phyloP scores from a whole-genome alignment of 257 asterid species.

The Solanum pinnatisectum region DNA sequence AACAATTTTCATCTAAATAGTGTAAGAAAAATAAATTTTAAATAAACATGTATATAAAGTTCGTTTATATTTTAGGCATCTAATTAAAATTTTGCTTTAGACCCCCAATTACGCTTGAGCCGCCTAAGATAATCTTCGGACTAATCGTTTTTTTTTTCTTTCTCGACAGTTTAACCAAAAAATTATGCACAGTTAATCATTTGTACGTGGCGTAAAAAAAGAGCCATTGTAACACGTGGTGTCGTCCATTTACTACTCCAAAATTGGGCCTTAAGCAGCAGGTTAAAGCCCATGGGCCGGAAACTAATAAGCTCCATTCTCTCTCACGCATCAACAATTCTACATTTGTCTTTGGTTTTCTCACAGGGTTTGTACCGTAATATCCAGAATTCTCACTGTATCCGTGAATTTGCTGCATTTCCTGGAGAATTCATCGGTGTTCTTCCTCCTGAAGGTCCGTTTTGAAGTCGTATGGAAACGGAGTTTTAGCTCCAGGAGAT shows the following conservation, averaged over 20 bases:
- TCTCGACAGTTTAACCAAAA: neutral
- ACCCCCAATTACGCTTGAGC: no score
- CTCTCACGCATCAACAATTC: neutral
- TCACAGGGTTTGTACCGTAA: slow-evolving; percentile 11
- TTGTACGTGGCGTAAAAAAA: neutral
- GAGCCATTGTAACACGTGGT: neutral
- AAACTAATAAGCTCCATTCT: neutral
- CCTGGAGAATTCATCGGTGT: neutral
- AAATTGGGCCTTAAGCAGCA: slow-evolving; percentile 1
- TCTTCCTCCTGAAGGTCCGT: neutral
- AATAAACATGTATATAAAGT: no score
- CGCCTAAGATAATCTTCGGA: no score
- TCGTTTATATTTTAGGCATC: no score
- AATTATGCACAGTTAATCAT: neutral
- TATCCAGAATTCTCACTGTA: neutral
- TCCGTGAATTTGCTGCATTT: neutral
- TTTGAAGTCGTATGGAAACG: neutral
- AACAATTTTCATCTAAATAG: no score
- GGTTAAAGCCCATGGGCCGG: neutral
- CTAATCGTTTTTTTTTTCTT: no score
- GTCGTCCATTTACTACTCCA: neutral
- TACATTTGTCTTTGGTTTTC: neutral
- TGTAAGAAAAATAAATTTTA: no score
- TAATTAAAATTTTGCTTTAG: no score
- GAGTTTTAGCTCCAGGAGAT: slow-evolving; percentile 1